Base-by-base conservation (phyloP, 495 filamentous ascomycete species). In the Margaritispora aquatica region DNA sequence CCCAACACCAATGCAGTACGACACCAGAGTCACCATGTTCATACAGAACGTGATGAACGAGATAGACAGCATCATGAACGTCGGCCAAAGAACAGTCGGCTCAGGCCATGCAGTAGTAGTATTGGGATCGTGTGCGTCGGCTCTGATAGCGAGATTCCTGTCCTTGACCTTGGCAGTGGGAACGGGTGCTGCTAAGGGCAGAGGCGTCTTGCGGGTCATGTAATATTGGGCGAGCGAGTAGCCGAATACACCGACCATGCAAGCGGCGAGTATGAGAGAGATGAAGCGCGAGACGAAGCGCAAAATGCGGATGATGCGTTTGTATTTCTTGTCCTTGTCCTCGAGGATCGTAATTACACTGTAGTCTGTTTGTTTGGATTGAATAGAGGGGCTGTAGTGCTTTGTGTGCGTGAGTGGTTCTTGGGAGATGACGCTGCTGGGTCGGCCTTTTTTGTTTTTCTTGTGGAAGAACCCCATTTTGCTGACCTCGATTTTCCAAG, bases 221-320 rank as follows among this genome's bases (percentile, higher is more conserved):
- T 26, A 65, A 52, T 65, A 65, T 26, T 55, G 54, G 9, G 29
- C 23, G 26, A 65, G 50, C 3, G 63, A n/a, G 58, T 44, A 65
- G 9, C 21, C 27, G 10, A 58, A 22, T 2, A 51, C 55, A 31
- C 54, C 63, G 13, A 65, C 54, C 26, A 65, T 60, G 36, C 27
- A 7, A 19, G 20, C 41, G 27, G 58, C 58, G 21, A 61, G 15
- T 23, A 65, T 34, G 7, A 58, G 22, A 1, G 63, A 58, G 2
- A 59, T 10, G 15, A 53, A 11, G 24, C 63, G 54, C 19, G 54
- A 44, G 9, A 65, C 20, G 50, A 65, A 61, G 5, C 63, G 63
- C 0, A 65, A 34, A 21, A 65, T 56, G 2, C 63, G 58, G 19
- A 65, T 65, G 13, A 29, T 44, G 5, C 31, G 41, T 53, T 65